These are phyloP conservation scores for Candida michaelii DNA, from an alignment of 805 yeast species.

Conservation along the genomic window DNA sequence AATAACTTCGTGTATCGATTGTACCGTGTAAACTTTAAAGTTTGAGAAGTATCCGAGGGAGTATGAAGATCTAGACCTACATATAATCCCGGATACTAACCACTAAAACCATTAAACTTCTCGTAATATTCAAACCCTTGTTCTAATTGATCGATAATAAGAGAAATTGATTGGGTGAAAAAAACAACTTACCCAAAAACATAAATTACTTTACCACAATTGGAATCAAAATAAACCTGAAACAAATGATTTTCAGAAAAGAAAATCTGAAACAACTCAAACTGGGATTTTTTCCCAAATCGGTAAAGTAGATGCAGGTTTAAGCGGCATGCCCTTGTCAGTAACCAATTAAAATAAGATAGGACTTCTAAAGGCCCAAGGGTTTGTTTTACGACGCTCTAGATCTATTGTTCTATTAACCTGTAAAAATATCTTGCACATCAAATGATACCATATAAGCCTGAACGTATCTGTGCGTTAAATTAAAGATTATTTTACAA, in stretches of 20 bases:
- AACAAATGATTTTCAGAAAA: neutral
- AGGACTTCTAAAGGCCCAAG: neutral
- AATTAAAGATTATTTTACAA: neutral
- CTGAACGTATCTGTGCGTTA: no score
- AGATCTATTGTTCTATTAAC: constrained; percentile 1
- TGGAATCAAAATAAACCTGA: neutral
- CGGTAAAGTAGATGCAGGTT: neutral
- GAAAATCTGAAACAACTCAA: neutral
- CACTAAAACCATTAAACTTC: neutral
- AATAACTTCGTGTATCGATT: no score
- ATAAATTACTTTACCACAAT: neutral
- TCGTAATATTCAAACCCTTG: neutral
- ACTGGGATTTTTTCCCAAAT: neutral
- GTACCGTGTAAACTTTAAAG: no score
- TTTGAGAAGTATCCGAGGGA: neutral
- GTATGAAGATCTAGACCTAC: no score
- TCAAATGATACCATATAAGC: no score
- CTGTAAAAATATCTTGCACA: neutral
- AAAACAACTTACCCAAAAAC: neutral
- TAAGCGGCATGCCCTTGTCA: neutral
- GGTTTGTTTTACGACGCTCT: constrained; percentile 3
- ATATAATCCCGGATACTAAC: no score
- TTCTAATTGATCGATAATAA: neutral
- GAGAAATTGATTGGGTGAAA: neutral
- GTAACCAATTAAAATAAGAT: neutral